Base-by-base conservation (phyloP, 1,284 basidiomycete species). In the Rhodotorula mucilaginosa region DNA sequence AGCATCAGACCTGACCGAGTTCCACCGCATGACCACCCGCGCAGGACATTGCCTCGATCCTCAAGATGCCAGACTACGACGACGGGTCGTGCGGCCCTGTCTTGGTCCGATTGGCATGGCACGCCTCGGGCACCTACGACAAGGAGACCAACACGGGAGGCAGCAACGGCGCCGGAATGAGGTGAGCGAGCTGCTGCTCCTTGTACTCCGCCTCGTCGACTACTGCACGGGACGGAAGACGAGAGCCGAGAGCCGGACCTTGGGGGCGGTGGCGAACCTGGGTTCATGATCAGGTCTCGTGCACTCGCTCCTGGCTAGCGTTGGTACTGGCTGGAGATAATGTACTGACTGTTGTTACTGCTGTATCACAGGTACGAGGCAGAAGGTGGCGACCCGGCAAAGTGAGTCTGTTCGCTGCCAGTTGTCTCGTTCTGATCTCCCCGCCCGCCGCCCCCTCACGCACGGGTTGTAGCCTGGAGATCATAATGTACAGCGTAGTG, bases 161-260 rank as follows among this genome's bases (percentile, higher is more conserved):
- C 80, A 83, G 82, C 84, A 95, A 96, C 86, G 93, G 92, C 77
- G 93, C 94, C 19, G 95, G 93, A 47, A 96, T 97, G 93, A 65
- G 75, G 60, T 75, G 39, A 23, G 67, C 34, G 34, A 34, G 34
- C 34, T 34, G 34, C 47, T 3, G 8, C 13, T 44, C 1, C 39
- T 26, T 26, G 26, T 44, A 44, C 39, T 13, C 2, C 39, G 39
- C 39, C 39, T 44, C 12, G 39, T 44, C 39, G 34, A 44, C 12
- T 13, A 10, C 39, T 44, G 39, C 39, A 1, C 12, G 39, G 39
- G 39, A 44, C 39, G 39, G 10, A 44, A 44, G 10, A 12, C 39
- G 39, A 44, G 39, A 39, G 5, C 6, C 10, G 39, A 39, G 39
- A 44, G 10, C 39, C 39, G 39, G 39, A 44, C 39, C 39, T 10